Evolutionary conservation across 441 rosid genomes (phyloP).

Genomic region (Gossypium schwendimanii): DNA sequence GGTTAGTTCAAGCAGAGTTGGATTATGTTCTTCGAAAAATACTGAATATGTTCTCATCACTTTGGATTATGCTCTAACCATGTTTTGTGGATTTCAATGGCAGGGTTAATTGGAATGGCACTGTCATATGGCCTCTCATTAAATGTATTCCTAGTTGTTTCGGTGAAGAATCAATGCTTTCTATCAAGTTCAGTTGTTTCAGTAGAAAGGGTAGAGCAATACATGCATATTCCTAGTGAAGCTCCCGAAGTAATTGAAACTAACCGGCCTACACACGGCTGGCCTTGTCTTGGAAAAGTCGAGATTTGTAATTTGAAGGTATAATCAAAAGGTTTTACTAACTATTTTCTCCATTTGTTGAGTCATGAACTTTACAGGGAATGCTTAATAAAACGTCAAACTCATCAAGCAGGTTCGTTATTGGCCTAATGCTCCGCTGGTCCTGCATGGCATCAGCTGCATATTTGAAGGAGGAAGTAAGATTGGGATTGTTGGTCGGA

Average conservation of each 20-base stretch:
- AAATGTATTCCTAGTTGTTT: conserved; percentile 10
- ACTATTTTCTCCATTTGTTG: neutral
- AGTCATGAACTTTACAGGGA: neutral
- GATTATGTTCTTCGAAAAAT: neutral
- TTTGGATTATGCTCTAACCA: neutral
- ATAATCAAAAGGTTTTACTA: neutral
- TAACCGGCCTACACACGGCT: conserved; percentile 4
- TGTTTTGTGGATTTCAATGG: conserved; percentile 6
- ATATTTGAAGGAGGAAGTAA: conserved; percentile 27
- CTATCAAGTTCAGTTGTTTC: conserved; percentile 21
- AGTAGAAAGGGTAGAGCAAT: conserved; percentile 33
- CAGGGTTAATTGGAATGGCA: conserved; percentile 34
- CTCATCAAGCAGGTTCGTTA: conserved; percentile 25
- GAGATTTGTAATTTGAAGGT: conserved; percentile 27
- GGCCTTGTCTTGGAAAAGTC: conserved; percentile 30
- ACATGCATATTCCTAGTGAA: conserved; percentile 33
- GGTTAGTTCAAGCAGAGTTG: conserved; percentile 15
- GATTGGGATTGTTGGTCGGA: conserved; percentile 34
- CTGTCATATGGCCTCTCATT: conserved; percentile 27
- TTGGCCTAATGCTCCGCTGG: conserved; percentile 20
- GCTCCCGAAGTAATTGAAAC: conserved; percentile 21
- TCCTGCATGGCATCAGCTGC: conserved; percentile 32
- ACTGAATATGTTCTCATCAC: neutral
- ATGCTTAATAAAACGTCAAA: neutral
- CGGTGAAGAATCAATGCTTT: conserved; percentile 20